Evolutionary conservation across 208 protist genomes (phyloP).

Genomic region (Balamuthia mandrillaris): DNA sequence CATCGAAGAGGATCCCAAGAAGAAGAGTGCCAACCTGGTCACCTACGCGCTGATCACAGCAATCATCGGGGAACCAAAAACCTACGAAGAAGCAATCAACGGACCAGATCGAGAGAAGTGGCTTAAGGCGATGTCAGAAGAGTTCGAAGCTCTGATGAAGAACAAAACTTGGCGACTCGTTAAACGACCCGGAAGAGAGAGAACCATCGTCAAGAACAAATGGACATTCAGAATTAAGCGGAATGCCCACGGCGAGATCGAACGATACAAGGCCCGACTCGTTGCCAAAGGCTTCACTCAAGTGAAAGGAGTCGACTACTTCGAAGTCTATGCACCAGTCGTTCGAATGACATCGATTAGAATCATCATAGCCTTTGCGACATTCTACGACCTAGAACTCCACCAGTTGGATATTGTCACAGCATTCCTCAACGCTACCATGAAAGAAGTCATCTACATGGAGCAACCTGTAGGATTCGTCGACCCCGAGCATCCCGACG

Average conservation of each 20-base stretch:
- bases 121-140: background rate
- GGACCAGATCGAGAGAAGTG: too few relatives aligned
- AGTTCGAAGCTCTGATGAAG: background rate
- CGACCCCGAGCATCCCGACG: background rate
- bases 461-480: background rate
- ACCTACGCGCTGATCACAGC: too few relatives aligned
- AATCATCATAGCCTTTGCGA: background rate
- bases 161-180: background rate
- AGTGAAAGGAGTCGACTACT: background rate
- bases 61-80: too few relatives aligned
- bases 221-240: slow-evolving; percentile 6
- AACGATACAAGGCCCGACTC: background rate
- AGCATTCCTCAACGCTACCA: background rate
- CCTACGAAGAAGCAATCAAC: too few relatives aligned
- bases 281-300: slow-evolving; percentile 3
- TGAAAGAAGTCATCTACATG: background rate
- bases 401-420: background rate
- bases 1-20: too few relatives aligned
- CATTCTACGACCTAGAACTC: background rate
- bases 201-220: background rate
- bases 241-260: background rate
- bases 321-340: background rate
- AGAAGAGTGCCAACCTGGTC: too few relatives aligned
- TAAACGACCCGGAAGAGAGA: background rate
- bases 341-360: too few relatives aligned